A percentile compares a stretch with the other conserved stretches of the same genome.
Conservation (phyloP, 805 yeast species). For the Saccharomycopsis selenospora region DNA sequence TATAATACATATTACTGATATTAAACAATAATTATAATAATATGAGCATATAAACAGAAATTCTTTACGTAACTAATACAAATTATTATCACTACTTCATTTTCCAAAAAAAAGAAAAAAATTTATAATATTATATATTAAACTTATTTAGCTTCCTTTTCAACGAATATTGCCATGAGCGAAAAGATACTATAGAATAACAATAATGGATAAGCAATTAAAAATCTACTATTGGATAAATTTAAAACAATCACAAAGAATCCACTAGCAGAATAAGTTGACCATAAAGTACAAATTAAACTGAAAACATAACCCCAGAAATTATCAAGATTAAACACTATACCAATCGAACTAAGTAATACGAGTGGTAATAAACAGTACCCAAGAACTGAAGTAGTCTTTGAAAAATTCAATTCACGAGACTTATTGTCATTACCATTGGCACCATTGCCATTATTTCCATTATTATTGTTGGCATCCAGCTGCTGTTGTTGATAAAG, state of each 20-base stretch:
- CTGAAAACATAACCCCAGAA: conserved; percentile 64
- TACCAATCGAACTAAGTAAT: conserved; percentile 62
- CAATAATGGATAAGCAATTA: conserved; percentile 89
- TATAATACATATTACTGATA: no score
- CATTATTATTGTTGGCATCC: background rate
- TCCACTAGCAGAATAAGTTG: conserved; percentile 89
- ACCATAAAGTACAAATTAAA: conserved; percentile 70
- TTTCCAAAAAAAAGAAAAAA: no score
- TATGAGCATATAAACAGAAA: no score
- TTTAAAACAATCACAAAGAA: conserved; percentile 81
- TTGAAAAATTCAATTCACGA: conserved; percentile 36
- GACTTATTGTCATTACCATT: conserved; percentile 5
- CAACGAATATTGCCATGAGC: conserved; percentile 84
- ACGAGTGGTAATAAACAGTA: conserved; percentile 91
- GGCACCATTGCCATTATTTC: background rate
- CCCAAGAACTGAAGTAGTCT: conserved; percentile 89
- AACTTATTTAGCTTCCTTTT: no score
- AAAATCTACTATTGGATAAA: conserved; percentile 75
- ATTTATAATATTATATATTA: no score
- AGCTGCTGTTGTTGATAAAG: conserved; percentile 20
- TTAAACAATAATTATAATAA: no score
- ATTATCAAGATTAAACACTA: conserved; percentile 62
- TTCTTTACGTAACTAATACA: no score
- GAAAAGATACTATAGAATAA: conserved; percentile 93
- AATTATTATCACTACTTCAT: no score